Percentiles rank a stretch among this genome's conserved stretches.
phyloP scores from a whole-genome alignment of 257 asterid species.

The Solanum phureja region DNA sequence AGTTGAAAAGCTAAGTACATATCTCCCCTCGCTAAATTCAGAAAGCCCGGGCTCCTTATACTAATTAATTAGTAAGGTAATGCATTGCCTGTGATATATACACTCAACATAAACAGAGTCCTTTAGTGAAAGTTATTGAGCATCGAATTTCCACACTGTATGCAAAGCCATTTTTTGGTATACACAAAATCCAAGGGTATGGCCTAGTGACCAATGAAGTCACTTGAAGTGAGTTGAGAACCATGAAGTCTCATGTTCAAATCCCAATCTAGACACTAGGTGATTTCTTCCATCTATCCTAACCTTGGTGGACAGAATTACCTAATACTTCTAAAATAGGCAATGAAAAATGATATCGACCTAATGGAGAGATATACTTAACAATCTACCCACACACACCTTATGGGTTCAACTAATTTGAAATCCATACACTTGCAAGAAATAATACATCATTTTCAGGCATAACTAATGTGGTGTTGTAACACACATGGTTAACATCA shows the following conservation, averaged over 20 bases:
- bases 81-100: neutral
- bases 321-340: neutral
- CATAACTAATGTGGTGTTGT: neutral
- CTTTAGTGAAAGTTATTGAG: neutral
- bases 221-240: neutral
- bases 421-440: neutral
- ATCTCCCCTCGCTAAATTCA: neutral
- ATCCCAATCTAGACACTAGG: too few relatives aligned
- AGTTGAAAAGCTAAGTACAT: neutral
- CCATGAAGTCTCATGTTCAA: too few relatives aligned
- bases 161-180: neutral
- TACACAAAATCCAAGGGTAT: too few relatives aligned
- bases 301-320: too few relatives aligned
- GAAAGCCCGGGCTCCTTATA: neutral
- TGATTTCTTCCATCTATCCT: too few relatives aligned
- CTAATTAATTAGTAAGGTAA: too few relatives aligned
- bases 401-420: neutral
- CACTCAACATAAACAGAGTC: neutral
- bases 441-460: neutral
- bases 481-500: neutral
- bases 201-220: too few relatives aligned
- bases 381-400: neutral
- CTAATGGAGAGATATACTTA: neutral
- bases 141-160: neutral
- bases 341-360: neutral